Base-by-base conservation (phyloP, 345 rosid genomes). In the Salix exigua region DNA sequence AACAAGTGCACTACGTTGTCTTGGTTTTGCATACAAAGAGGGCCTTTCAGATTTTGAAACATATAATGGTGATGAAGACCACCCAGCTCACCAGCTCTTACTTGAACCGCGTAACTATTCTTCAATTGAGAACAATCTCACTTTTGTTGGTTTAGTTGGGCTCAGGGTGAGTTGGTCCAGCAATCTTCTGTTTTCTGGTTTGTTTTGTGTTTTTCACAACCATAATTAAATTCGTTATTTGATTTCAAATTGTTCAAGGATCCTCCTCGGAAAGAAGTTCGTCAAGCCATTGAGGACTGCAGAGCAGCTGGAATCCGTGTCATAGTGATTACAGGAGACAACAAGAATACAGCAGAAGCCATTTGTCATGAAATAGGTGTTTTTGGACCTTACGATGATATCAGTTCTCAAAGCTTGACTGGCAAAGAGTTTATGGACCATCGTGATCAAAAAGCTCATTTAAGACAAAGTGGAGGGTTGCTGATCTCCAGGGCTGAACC, bases 401-500 rank as follows among this genome's bases (percentile, higher is more conserved):
- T 91, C 72, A 78, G 87, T 31, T 78, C 87, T 19, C 89, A 85
- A 82, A 96, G 98, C 86, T 62, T 93, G 81, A 93, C 97, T 19
- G 98, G 99, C 64, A 91, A 74, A 79, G 93, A 93, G 11, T 92
- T 92, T 83, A 90, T 88, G 97, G 91, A 79, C 48, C 81, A 65
- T 78, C 76, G 33, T 61, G 81, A 92, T 85, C 81, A 92, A 80
- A 89, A 85, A 78, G 67, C 66, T 67, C 88, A 88, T 80, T 86
- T 93, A 75, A 83, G 91, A 71, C 93, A 96, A 73, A 85, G 71
- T 74, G 97, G 93, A 78, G 97, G 99, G 70, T 86, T 93, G 11
- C 68, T 93, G 74, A 92, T 96, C 86, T 96, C 99, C 5, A 89
- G 99, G 89, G 98, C 99, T 60, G 99, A 96, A 82, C 99, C 99